Conservation (phyloP, 495 filamentous ascomycete genomes). For the Trichoderma gamsii region DNA sequence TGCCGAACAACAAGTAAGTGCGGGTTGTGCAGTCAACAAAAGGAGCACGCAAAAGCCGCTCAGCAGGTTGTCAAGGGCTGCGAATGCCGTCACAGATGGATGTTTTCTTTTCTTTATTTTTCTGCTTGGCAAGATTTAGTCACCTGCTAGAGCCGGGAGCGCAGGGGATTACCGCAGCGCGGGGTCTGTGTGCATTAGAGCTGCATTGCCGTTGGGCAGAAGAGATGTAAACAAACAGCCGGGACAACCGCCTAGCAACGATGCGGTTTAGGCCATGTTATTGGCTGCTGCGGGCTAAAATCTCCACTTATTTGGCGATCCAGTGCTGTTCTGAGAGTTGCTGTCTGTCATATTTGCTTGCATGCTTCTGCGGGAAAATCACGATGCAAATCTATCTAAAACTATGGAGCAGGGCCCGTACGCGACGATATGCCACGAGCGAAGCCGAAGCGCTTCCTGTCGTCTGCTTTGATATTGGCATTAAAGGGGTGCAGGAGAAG, state of each 20-base stretch:
- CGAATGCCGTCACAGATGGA: conserved; percentile 13
- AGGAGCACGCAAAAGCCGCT: neutral
- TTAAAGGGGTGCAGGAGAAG: neutral
- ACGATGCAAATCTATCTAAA: conserved; percentile 7
- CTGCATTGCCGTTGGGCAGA: conserved; percentile 6
- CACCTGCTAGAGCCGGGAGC: neutral
- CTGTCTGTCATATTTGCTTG: neutral
- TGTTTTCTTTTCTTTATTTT: conserved; percentile 10
- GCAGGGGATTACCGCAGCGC: conserved; percentile 11
- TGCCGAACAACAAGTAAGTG: neutral
- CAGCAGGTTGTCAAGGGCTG: neutral
- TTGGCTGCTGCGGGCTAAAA: neutral
- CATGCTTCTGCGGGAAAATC: conserved; percentile 1
- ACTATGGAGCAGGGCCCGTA: neutral
- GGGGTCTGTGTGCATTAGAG: conserved; percentile 6
- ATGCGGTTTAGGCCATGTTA: neutral
- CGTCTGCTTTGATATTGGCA: neutral
- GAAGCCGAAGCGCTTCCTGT: neutral
- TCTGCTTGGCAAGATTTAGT: neutral
- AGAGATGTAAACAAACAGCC: conserved; percentile 4
- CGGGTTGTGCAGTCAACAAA: neutral
- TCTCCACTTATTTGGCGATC: neutral
- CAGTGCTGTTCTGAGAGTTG: neutral
- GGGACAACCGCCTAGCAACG: conserved; percentile 15
- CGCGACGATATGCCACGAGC: neutral